Evolutionary conservation across 2,329 filamentous ascomycete species (phyloP).

Genomic region (Alternaria postmessia): DNA sequence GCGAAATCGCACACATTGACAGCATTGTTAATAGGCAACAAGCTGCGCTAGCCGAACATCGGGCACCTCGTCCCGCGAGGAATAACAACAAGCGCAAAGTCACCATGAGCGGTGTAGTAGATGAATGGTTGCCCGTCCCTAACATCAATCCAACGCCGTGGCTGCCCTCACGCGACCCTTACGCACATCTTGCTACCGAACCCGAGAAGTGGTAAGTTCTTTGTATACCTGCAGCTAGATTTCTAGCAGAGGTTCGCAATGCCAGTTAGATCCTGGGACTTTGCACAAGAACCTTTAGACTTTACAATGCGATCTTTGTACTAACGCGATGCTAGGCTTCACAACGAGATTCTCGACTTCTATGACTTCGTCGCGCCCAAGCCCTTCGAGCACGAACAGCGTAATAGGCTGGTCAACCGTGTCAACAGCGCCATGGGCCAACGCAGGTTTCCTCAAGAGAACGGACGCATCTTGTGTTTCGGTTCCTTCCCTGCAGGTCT

Average conservation of each 20-base stretch:
- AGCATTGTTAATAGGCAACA: conserved; percentile 14
- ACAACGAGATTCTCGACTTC: conserved; percentile 90
- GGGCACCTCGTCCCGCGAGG: conserved; percentile 16
- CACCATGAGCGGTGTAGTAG: conserved; percentile 53
- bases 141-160: conserved; percentile 61
- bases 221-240: background rate
- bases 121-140: conserved; percentile 53
- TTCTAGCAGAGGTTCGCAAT: background rate
- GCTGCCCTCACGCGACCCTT: conserved; percentile 52
- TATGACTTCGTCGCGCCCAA: conserved; percentile 83
- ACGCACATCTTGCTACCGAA: conserved; percentile 63
- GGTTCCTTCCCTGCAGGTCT: conserved; percentile 91
- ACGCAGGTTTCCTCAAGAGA: conserved; percentile 27
- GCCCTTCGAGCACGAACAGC: conserved; percentile 78
- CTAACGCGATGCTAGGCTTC: conserved; percentile 64
- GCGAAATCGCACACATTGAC: conserved; percentile 25
- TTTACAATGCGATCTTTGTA: background rate
- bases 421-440: conserved; percentile 66
- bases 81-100: conserved; percentile 72
- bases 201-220: conserved; percentile 53
- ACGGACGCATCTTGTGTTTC: conserved; percentile 75
- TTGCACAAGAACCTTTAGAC: background rate
- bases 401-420: conserved; percentile 74
- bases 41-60: conserved; percentile 21
- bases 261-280: background rate